Base-by-base conservation (phyloP, 805 yeast genomes). In the Candida insectorum region DNA sequence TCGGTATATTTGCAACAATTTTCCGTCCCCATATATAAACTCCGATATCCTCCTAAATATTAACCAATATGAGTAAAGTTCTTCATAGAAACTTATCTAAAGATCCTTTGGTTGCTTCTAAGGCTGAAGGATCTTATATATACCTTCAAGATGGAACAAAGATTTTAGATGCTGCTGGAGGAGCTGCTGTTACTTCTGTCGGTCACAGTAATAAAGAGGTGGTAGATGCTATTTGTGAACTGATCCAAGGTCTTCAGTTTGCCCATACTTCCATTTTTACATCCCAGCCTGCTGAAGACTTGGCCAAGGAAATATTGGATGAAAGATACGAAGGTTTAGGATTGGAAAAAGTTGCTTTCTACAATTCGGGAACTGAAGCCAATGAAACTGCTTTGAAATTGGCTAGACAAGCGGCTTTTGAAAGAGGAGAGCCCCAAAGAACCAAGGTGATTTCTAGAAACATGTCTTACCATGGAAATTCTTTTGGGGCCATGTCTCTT, bases 331-430 rank as follows among this genome's bases (percentile, higher is more conserved):
- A 70, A 12, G 45, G 56, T 25, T 60, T 54, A 26, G 65, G 58
- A n/a, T 67, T 65, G 39, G 43, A 54, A 3, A 56, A 69, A 16
- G 73, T 68, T 10, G 39, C 65, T 29, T 60, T 85, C 40, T 73
- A 77, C 43, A 81, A 81, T 46, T 75, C 85, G 2, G 94, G 94
- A 33, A 71, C 88, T 30, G 63, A 59, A 33, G 50, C 60, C 13
- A 58, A 52, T 32, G 59, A 59, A 33, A 53, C 54, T 26, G 61
- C 65, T 8, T 51, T 57, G 17, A 58, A 59, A 34, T 41, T 59
- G 27, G 59, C 55, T 15, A 55, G 26, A 5, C 49, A 45, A 29
- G 34, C 34, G 17, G 14, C 57, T 40, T 45, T 61, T 30, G 76
- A 71, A 48, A 60, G 52, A 16, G 69, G 70, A 22, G 67, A 65